Percentiles rank a stretch among this genome's conserved stretches.
phyloP scores from a whole-genome alignment of 495 filamentous ascomycete genomes.

The Chaetomium cochliodes region DNA sequence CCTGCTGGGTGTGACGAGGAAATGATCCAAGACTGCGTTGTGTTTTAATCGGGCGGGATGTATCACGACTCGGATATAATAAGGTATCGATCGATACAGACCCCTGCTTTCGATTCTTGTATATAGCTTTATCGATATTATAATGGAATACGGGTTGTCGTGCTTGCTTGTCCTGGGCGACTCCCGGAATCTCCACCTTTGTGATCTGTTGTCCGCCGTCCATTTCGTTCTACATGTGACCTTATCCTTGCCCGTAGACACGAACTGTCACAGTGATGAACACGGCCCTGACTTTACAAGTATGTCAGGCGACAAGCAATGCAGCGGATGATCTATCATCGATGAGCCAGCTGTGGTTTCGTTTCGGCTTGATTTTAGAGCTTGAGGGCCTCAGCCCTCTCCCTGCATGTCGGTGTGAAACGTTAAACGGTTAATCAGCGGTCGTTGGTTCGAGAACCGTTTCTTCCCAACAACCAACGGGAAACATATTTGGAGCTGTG shows the following conservation, averaged over 20 bases:
- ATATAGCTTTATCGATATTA: conserved; percentile 3
- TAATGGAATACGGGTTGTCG: conserved; percentile 12
- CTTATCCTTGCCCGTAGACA: neutral
- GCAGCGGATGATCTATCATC: too few relatives aligned
- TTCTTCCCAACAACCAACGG: too few relatives aligned
- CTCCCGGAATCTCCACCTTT: conserved; percentile 36
- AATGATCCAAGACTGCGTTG: neutral
- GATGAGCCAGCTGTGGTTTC: too few relatives aligned
- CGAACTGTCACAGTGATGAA: too few relatives aligned
- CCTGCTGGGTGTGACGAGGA: neutral
- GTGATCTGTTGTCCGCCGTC: neutral
- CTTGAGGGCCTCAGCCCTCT: too few relatives aligned
- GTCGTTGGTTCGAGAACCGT: too few relatives aligned
- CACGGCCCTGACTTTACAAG: too few relatives aligned
- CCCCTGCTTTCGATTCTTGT: conserved; percentile 11
- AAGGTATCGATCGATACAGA: conserved; percentile 9
- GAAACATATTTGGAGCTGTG: too few relatives aligned
- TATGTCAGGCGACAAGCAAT: too few relatives aligned
- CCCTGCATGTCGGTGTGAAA: too few relatives aligned
- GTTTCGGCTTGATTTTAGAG: too few relatives aligned
- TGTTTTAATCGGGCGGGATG: conserved; percentile 2
- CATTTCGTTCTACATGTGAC: neutral
- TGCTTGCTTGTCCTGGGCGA: neutral
- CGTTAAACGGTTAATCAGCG: too few relatives aligned
- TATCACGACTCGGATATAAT: conserved; percentile 6